Percentiles rank a stretch among this genome's conserved stretches.
Conservation (phyloP, 2,329 filamentous ascomycete genomes). For the Penicillium concentricum region DNA sequence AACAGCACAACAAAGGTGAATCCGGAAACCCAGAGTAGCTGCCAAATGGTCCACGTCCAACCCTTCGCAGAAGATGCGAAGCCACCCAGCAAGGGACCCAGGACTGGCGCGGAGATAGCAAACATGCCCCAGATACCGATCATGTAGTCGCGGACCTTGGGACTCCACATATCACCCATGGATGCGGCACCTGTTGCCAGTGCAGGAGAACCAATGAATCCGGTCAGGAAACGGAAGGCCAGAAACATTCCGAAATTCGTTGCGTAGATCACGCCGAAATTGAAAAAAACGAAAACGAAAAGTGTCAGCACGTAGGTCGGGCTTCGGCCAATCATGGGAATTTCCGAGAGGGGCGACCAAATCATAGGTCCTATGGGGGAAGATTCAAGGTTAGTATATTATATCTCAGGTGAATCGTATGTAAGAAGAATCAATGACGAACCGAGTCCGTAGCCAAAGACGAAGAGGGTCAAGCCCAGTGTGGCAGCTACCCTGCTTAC, state of each 20-base stretch:
- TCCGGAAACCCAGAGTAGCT: constrained; percentile 60
- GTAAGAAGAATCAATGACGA: too few species aligned
- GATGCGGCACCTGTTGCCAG: constrained; percentile 49
- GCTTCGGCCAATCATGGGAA: constrained; percentile 51
- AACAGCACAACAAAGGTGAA: constrained; percentile 54
- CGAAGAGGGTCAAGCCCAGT: constrained; percentile 52
- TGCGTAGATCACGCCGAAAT: constrained; percentile 49
- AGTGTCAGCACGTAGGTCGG: constrained; percentile 52
- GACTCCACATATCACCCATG: constrained; percentile 45
- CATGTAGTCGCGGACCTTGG: constrained; percentile 52
- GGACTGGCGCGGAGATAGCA: constrained; percentile 49
- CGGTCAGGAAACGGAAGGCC: constrained; percentile 53
- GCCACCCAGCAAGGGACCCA: constrained; percentile 62
- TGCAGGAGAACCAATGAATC: constrained; percentile 50
- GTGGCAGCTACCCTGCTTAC: constrained; percentile 48
- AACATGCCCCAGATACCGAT: constrained; percentile 58
- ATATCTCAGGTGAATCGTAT: too few species aligned
- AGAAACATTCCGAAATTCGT: constrained; percentile 55
- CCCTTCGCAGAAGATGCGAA: constrained; percentile 57
- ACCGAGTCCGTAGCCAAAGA: constrained; percentile 46
- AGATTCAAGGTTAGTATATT: too few species aligned
- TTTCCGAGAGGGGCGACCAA: constrained; percentile 48
- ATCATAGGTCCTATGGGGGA: constrained; percentile 44
- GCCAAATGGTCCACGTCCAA: constrained; percentile 64
- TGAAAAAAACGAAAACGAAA: constrained; percentile 50